Evolutionary conservation across 2,329 filamentous ascomycete species (phyloP), one percentile per base, ranked within the genome.

Genomic region (Sordariomycetes sp.): DNA sequence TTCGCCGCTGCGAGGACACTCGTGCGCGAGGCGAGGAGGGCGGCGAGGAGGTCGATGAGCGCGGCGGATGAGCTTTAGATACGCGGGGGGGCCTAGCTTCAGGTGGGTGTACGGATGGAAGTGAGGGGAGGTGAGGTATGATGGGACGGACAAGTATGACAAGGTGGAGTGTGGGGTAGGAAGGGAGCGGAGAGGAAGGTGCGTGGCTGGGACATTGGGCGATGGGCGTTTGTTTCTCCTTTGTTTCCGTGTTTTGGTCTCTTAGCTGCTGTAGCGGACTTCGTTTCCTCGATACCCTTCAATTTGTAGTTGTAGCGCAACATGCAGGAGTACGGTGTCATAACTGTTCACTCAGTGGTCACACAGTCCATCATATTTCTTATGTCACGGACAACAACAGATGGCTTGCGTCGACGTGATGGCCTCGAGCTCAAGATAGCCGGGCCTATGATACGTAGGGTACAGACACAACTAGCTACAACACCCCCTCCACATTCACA

Each of bases 1-100:
- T 73, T 82, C 58, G 70, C 73, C 20, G 70, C 77, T 20, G 64
- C 61, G 1, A 63, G 62, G 3, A 63, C 60, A 15, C 57, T 68
- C 2, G 67, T 73, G 71, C 51, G 70, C 62, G 65, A 76, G 66
- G 35, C 57, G 28, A 52, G 60, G 8, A 59, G 35, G n/a, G 55
- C 55, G 2, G 45, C 45, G 20, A 13, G 39, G 15, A 24, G 45
- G 45, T 50, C 45, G 8, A 22, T 22, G 45, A 22, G 45, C n/a
- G 45, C 17, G 6, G 45, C 20, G 20, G 45, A 50, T 3, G 45
- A 50, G 45, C 45, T 50, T 10, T 50, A 50, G 45, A 20, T 12
- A 20, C 3, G 22, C 8, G 8, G 12, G 20, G 5, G 20, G 22
- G n/a, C 22, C n/a, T n/a, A n/a, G n/a, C n/a, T n/a, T n/a, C n/a